Conservation (phyloP, 306 rosid genomes). For the Cyamopsis tetragonoloba region DNA sequence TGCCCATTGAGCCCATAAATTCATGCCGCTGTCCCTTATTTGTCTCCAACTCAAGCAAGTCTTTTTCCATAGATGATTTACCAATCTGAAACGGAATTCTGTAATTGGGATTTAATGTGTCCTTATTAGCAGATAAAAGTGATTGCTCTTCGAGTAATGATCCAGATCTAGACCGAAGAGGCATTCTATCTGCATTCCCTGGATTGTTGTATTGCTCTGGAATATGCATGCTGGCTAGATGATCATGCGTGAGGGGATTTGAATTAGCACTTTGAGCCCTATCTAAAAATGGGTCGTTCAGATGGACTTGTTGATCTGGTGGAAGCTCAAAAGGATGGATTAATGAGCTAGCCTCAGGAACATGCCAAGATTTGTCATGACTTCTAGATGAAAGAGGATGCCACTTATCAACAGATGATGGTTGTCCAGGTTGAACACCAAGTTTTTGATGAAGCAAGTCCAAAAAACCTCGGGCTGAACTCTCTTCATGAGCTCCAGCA, state of each 20-base stretch:
- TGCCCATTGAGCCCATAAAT: constrained; percentile 31
- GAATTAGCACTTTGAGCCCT: constrained; percentile 39
- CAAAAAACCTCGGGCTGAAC: constrained; percentile 40
- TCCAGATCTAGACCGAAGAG: constrained; percentile 47
- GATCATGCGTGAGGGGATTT: constrained; percentile 43
- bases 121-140: constrained; percentile 38
- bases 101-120: constrained; percentile 35
- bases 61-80: constrained; percentile 45
- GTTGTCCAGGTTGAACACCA: constrained; percentile 37
- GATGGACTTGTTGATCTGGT: constrained; percentile 44
- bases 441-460: constrained; percentile 50
- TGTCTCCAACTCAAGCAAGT: constrained; percentile 41
- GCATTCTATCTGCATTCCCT: constrained; percentile 38
- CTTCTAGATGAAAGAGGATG: constrained; percentile 47
- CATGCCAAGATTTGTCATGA: constrained; percentile 41
- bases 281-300: constrained; percentile 38
- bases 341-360: constrained; percentile 37
- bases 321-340: constrained; percentile 47
- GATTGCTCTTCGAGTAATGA: constrained; percentile 44
- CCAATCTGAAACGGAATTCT: constrained; percentile 42
- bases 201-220: constrained; percentile 44
- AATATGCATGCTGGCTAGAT: constrained; percentile 30
- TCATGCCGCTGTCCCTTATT: constrained; percentile 47
- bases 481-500: constrained; percentile 38
- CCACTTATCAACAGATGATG: constrained; percentile 45